These are phyloP conservation scores for Salix udensis DNA, from an alignment of 345 rosid genomes.

Conservation along the genomic window DNA sequence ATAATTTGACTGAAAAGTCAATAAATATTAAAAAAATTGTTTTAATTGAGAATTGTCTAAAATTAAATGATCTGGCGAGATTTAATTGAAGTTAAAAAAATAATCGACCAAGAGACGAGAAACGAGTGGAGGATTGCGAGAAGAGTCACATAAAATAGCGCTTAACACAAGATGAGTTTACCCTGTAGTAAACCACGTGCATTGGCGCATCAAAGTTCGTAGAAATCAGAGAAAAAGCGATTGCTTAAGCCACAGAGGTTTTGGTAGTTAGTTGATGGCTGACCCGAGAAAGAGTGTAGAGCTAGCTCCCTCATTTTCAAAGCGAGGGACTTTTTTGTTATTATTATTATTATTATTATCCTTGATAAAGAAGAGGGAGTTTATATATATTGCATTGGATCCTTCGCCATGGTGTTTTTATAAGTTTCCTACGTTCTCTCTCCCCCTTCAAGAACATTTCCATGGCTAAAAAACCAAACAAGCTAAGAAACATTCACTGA, in stretches of 20 bases:
- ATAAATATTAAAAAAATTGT: no score
- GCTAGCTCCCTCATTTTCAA: slow-evolving; percentile 8
- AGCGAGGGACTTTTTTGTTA: slow-evolving; percentile 5
- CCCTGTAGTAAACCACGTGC: slow-evolving; percentile 43
- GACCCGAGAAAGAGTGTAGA: neutral
- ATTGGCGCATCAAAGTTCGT: slow-evolving; percentile 43
- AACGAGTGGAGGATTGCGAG: neutral
- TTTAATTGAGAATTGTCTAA: no score
- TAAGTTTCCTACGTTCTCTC: slow-evolving; percentile 18
- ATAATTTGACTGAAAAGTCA: no score
- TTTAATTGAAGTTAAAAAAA: neutral
- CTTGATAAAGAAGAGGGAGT: slow-evolving; percentile 8
- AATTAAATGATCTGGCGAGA: no score
- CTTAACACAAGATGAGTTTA: slow-evolving; percentile 9
- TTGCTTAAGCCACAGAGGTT: slow-evolving; percentile 24
- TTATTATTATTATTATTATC: no score
- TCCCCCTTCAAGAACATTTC: slow-evolving; percentile 19
- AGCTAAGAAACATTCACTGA: slow-evolving; percentile 12
- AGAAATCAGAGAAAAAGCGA: slow-evolving; percentile 30
- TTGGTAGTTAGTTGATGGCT: slow-evolving; percentile 1
- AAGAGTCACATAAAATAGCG: neutral
- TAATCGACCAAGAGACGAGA: neutral
- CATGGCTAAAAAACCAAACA: slow-evolving; percentile 31
- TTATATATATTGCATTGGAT: slow-evolving; percentile 60
- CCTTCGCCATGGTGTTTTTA: slow-evolving; percentile 60